Evolutionary conservation across 106 monocot genomes (phyloP), one percentile per base, ranked within the genome.

Genomic region (Acorus gramineus): DNA sequence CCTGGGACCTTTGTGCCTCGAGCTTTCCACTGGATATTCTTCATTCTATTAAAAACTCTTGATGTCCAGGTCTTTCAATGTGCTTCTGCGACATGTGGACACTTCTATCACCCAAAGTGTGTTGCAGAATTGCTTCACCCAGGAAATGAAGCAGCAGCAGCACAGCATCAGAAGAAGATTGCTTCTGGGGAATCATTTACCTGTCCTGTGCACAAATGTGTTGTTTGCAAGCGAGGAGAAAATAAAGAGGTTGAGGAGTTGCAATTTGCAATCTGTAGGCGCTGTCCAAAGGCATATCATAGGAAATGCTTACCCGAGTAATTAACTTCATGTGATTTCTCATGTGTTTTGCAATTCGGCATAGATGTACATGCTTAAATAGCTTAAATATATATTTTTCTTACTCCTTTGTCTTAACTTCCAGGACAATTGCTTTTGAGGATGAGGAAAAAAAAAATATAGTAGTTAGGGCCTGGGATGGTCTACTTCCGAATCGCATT

Each of bases 271-370:
- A 73, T 86, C 46, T 99, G 98, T 56, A 83, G 98, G 74, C 76
- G 98, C 8, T 99, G 98, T 46, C 98, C 98, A 44, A 89, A 71
- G 55, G 73, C 98, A 51, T 99, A 99, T 45, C 98, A 99, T 61
- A 85, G 89, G 68, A 92, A 92, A 65, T 99, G 98, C 61, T 77
- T 99, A 61, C 98, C 92, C 46, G 89, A 89, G 98, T 92, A 65
- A 14, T 68, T 52, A 70, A 50, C 56, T 55, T 71, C 59, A 69
- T 49, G 51, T 51, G 52, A 14, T 49, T 10, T 9, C 8, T 28
- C 28, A 28, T 28, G 28, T 28, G 28, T 28, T 28, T 28, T 28
- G 28, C 28, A 28, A 28, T 28, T 28, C 28, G 28, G 28, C 28
- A 28, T 28, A 28, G 28, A 28, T 28, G 28, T 28, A 28, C 28